phyloP scores from a whole-genome alignment of 2,329 filamentous ascomycete species.

The Aspergillus amoenus region DNA sequence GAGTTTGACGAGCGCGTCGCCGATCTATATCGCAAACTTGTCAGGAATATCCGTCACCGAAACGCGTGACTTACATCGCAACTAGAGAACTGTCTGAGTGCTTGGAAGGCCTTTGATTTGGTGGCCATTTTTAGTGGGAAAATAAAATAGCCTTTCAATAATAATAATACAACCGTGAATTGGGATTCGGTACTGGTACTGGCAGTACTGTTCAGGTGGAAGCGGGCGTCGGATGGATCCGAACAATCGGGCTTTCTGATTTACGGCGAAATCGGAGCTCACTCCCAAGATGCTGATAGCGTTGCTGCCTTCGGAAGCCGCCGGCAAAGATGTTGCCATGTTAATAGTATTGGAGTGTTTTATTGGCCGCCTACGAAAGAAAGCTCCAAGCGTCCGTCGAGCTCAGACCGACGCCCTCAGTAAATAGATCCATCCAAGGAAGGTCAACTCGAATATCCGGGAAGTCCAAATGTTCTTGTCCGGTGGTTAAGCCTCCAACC shows the following conservation, averaged over 20 bases:
- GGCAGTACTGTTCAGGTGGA: no score
- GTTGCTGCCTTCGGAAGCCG: no score
- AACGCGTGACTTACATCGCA: not conserved
- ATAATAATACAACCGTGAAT: no score
- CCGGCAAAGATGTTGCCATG: not conserved
- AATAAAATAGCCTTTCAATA: not conserved
- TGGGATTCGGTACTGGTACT: no score
- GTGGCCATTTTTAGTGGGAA: not conserved
- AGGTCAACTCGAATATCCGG: conserved; percentile 12
- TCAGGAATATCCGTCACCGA: not conserved
- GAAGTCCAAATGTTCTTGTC: not conserved
- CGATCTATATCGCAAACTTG: not conserved
- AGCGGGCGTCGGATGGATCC: not conserved
- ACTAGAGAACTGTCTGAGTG: not conserved
- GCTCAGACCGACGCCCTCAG: conserved; percentile 13
- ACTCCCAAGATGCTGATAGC: no score
- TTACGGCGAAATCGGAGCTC: not conserved
- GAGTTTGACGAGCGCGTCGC: not conserved
- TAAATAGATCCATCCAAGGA: conserved; percentile 15
- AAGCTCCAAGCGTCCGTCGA: conserved; percentile 12
- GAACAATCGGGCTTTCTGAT: not conserved
- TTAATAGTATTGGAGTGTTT: not conserved
- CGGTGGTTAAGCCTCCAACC: not conserved
- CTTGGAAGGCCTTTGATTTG: not conserved
- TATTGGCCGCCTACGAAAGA: not conserved